Evolutionary conservation across 768 basidiomycete genomes (phyloP), one percentile per base, ranked within the genome.

Genomic region (Psilocybe tampanensis): DNA sequence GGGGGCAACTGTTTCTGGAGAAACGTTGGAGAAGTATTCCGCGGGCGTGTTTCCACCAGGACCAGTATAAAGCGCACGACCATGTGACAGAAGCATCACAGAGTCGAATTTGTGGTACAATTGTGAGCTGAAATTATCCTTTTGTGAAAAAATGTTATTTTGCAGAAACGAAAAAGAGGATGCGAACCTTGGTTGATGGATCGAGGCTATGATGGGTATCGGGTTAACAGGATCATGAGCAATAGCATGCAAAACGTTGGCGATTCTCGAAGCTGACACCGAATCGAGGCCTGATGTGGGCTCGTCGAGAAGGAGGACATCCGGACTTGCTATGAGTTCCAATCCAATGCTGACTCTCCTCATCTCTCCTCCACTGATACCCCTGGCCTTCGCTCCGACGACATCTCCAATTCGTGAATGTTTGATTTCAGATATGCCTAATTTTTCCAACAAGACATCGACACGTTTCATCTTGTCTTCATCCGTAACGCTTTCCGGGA

Each of bases 341-440:
- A 95, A 73, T 5, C 94, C 95, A 58, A 97, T 95, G 56, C 89
- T 93, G 5, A 97, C 90, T 48, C 95, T 77, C 44, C 95, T 81
- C 79, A 92, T 91, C 71, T 97, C 94, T 9, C 95, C 95, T 11
- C 95, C 95, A 64, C 89, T 92, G 50, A 97, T 94, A 0, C 93
- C 95, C 45, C 94, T 79, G 18, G 83, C 78, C 60, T 89, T 87
- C 5, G 85, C 83, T 9, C 87, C 86, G 3, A 88, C 86, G 36
- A 70, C 69, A 57, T 81, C 80, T 15, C 84, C 85, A 36, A 97
- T 95, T 54, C 89, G 76, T 2, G 82, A 79, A 66, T 96, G 74
- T 15, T 83, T 85, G 13, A 96, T 76, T 36, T 81, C 76, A 8
- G 79, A 73, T 23, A 98, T 82, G 1, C 94, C 93, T 2, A 98